Conservation (phyloP, 441 rosid genomes). For the Corymbia calophylla region DNA sequence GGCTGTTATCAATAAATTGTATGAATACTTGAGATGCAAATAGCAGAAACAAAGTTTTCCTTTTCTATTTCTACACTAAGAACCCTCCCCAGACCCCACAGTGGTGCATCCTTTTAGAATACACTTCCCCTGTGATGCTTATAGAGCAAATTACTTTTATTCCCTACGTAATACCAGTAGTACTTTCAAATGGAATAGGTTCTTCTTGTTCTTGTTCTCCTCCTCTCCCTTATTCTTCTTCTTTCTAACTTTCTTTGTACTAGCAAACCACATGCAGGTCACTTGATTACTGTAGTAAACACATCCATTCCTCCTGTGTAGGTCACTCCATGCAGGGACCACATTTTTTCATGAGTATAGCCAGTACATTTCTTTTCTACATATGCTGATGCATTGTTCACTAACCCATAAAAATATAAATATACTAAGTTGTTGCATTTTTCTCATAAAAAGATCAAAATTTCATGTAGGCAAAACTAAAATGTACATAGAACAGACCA, state of each 20-base stretch:
- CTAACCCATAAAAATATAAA: neutral
- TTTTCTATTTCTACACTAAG: neutral
- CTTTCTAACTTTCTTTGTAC: neutral
- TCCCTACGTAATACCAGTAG: neutral
- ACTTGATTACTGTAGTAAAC: neutral
- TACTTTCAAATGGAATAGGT: neutral
- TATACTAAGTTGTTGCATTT: neutral
- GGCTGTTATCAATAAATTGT: conserved; percentile 21
- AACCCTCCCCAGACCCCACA: neutral
- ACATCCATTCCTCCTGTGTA: neutral
- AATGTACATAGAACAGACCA: neutral
- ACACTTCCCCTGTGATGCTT: neutral
- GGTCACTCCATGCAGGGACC: neutral
- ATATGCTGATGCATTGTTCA: neutral
- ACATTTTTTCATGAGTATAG: neutral
- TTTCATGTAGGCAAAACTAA: neutral
- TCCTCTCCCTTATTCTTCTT: neutral
- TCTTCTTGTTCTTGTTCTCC: neutral
- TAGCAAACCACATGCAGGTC: too few relatives aligned
- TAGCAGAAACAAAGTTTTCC: neutral
- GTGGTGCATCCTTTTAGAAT: neutral
- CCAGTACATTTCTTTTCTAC: neutral
- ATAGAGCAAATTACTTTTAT: neutral
- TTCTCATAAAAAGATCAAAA: neutral
- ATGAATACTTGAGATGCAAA: neutral